Evolutionary conservation across 352 stramenopile genomes (phyloP).

Genomic region (Phytophthora melonis): DNA sequence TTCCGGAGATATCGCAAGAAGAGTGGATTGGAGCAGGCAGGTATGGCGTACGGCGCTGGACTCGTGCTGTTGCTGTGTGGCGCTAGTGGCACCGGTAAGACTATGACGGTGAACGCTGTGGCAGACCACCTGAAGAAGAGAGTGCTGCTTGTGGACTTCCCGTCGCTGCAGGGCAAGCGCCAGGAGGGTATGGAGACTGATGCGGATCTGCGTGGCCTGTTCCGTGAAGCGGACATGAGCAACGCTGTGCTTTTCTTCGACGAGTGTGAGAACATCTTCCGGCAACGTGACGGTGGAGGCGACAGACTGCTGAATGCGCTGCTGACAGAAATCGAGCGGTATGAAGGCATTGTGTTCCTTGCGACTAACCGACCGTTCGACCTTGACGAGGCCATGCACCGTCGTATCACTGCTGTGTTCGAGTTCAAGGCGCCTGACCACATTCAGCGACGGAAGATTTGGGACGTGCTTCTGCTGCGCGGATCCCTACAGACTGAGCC

Average conservation of each 20-base stretch:
- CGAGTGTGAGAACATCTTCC: constrained; percentile 91
- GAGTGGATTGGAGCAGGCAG: constrained; percentile 72
- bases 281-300: constrained; percentile 81
- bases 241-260: constrained; percentile 93
- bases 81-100: constrained; percentile 91
- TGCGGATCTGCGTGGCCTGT: constrained; percentile 83
- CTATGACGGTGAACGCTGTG: constrained; percentile 92
- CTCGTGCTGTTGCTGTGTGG: constrained; percentile 86
- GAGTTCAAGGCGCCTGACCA: constrained; percentile 90
- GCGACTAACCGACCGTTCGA: constrained; percentile 91
- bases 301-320: constrained; percentile 86
- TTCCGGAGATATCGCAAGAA: constrained; percentile 87
- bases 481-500: constrained; percentile 56
- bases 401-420: constrained; percentile 90
- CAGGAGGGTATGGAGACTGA: constrained; percentile 81
- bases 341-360: constrained; percentile 91
- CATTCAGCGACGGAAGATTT: constrained; percentile 87
- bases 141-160: constrained; percentile 90
- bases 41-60: constrained; percentile 79
- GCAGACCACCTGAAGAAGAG: constrained; percentile 88
- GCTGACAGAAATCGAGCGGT: constrained; percentile 89
- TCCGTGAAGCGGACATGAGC: constrained; percentile 90
- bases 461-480: constrained; percentile 74
- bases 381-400: constrained; percentile 91
- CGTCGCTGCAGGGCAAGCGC: constrained; percentile 83